Conservation (phyloP, 257 asterid genomes). For the Striga asiatica region DNA sequence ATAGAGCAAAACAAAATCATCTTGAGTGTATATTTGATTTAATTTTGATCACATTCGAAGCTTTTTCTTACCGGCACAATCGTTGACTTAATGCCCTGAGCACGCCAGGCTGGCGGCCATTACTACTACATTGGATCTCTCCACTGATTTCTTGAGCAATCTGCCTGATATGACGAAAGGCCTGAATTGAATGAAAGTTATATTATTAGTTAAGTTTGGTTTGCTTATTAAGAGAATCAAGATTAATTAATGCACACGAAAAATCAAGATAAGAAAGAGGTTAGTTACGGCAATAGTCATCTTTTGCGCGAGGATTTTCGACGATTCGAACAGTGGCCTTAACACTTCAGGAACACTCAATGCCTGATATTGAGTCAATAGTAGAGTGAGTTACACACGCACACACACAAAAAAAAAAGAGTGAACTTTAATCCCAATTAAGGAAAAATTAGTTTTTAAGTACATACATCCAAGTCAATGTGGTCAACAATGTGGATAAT, state of each 20-base stretch:
- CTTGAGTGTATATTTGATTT: neutral
- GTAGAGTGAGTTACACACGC: neutral
- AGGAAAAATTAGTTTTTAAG: neutral
- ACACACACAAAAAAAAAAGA: neutral
- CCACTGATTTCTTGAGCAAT: conserved; percentile 70
- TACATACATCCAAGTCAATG: conserved; percentile 51
- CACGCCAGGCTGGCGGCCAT: conserved; percentile 69
- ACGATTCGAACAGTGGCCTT: conserved; percentile 76
- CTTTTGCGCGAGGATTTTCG: conserved; percentile 66
- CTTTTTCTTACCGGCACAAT: conserved; percentile 49
- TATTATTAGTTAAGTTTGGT: too few species aligned
- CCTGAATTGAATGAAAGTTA: conserved; percentile 34
- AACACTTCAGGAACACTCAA: conserved; percentile 67
- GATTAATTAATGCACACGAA: neutral
- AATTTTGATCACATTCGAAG: neutral
- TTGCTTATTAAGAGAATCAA: neutral
- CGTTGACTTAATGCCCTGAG: conserved; percentile 60
- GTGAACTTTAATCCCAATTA: neutral
- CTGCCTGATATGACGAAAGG: conserved; percentile 58
- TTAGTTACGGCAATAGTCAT: conserved; percentile 59
- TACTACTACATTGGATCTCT: conserved; percentile 52
- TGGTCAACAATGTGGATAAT: conserved; percentile 72
- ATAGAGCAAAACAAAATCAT: neutral
- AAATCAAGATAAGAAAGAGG: neutral
- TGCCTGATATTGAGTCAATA: conserved; percentile 25